Base-by-base conservation (phyloP, 208 protist species). In the Blastocrithidia nonstop region DNA sequence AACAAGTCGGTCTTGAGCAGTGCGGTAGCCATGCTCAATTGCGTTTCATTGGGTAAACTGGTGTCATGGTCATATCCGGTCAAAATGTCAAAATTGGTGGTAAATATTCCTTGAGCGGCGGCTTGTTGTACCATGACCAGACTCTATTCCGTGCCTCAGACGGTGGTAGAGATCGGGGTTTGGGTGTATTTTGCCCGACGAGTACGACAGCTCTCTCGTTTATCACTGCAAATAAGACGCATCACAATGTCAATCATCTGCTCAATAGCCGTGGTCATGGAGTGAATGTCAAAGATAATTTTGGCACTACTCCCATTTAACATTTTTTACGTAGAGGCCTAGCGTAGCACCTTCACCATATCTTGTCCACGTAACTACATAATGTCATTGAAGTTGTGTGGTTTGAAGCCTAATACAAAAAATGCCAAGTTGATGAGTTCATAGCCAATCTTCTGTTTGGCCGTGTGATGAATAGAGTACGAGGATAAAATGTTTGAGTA, bases 371-470 rank as follows among this genome's bases (percentile, higher is more conserved):
- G 36, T n/a, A 33, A 6, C n/a, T 20, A 22, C 25, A 61, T 36
- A 38, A 48, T 55, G 9, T 53, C 35, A 11, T 48, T 24, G 31
- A 56, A 61, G 54, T 61, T 55, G 13, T 48, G 45, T 49, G 42
- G 46, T 13, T 45, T 17, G 6, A 26, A 22, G 5, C 8, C 5
- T 3, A 54, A 13, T 11, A 35, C 20, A 24, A 61, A 61, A 27
- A 16, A 45, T 16, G 31, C 53, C 7, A 29, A 17, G 38, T 39
- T 36, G 8, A 57, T 16, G 28, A 51, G 28, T 15, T n/a, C n/a
- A n/a, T 15, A 35, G 11, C 29, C 29, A 11, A 35, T 35, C 11
- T n/a, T 11, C 29, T 15, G 11, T n/a, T 35, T 35, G 29, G 29
- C 29, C 11, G 11, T 35, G 29, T 35, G 29, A n/a, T 35, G 11